phyloP scores from a whole-genome alignment of 371 early-diverging fungal species.

The Rhizopus delemar region DNA sequence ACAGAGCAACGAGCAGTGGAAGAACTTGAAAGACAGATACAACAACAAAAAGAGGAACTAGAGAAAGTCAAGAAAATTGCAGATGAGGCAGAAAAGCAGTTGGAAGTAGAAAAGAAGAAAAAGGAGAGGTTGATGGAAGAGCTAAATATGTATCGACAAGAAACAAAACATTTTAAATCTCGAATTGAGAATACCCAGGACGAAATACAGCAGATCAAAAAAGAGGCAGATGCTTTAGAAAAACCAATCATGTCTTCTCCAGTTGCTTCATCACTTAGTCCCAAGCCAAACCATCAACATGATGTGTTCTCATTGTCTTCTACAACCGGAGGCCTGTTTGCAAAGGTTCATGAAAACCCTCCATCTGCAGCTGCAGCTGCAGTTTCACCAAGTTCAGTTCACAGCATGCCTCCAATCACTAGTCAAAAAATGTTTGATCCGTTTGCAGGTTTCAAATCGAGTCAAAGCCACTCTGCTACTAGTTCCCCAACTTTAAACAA shows the following conservation, averaged over 20 bases:
- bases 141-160: constrained; percentile 40
- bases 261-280: background rate
- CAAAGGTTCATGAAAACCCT: constrained; percentile 9
- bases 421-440: constrained; percentile 33
- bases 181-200: constrained; percentile 32
- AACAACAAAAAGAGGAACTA: constrained; percentile 32
- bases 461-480: constrained; percentile 6
- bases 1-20: constrained; percentile 27
- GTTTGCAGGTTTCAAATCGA: constrained; percentile 38
- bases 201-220: constrained; percentile 20
- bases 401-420: background rate
- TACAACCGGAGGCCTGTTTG: constrained; percentile 25
- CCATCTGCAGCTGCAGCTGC: constrained; percentile 1
- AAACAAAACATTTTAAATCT: constrained; percentile 34
- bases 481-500: constrained; percentile 37
- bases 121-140: constrained; percentile 33
- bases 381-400: constrained; percentile 1
- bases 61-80: constrained; percentile 33
- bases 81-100: constrained; percentile 35
- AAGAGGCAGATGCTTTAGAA: constrained; percentile 28
- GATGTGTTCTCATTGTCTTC: constrained; percentile 29
- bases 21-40: constrained; percentile 26
- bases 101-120: constrained; percentile 32
- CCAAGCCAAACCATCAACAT: constrained; percentile 6
- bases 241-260: constrained; percentile 2